Base-by-base conservation (phyloP, 306 rosid species). In the Glycine latifolia region DNA sequence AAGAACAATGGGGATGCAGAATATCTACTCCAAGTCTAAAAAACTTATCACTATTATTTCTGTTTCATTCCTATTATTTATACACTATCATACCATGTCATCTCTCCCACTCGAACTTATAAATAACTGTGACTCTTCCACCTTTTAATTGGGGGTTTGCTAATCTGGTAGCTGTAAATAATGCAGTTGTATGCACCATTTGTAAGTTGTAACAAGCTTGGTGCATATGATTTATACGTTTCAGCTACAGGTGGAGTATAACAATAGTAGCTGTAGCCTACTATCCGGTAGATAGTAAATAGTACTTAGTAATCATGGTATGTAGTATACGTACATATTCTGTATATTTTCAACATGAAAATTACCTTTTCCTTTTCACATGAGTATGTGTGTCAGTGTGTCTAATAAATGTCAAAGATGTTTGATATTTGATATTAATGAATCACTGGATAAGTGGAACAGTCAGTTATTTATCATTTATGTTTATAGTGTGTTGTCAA, bases 371-470 rank as follows among this genome's bases (percentile, higher is more conserved):
- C 68, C 76, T 68, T 59, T 55, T 49, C 9, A 48, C 63, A 8
- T 6, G 14, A 35, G 72, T 62, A 39, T 7, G 26, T 2, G 10
- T 68, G 71, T 79, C 41, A 5, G 26, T 2, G 10, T 68, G 71
- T 79, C 41, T 75, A 66, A 70, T 26, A 26, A 56, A 35, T 56
- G 65, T 76, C 75, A 63, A 65, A 56, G 70, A 41, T 43, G 58
- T 62, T 61, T 26, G 58, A 53, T 71, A 49, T 70, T 62, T 16
- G 60, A 47, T 66, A 67, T 58, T 87, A 77, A 44, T 86, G 78
- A 15, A 76, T 8, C 4, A 7, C 12, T 49, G 66, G 56, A 10
- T 17, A 15, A 41, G 55, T 52, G 4, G 12, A 26, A 26, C 44
- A 17, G 52, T 17, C n/a, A 55, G 35, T 59, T 43, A 46, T 76